phyloP scores from a whole-genome alignment of 2,329 filamentous ascomycete genomes.

The Fusarium aywerte region DNA sequence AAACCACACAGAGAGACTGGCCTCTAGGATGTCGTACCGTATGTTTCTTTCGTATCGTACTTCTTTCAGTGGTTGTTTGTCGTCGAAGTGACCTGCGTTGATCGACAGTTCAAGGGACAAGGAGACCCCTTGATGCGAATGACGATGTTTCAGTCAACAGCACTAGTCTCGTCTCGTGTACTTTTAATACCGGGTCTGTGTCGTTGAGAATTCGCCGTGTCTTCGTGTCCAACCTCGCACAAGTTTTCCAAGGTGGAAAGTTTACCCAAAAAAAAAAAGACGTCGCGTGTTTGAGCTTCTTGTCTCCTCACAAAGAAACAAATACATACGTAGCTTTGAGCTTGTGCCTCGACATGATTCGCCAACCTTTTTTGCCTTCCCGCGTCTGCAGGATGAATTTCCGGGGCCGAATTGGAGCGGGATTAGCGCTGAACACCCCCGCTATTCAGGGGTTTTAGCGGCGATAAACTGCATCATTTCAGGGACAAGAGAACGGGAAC shows the following conservation, averaged over 20 bases:
- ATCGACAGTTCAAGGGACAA: conserved; percentile 33
- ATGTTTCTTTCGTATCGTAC: neutral
- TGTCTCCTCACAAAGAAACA: conserved; percentile 15
- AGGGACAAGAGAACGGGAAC: conserved; percentile 16
- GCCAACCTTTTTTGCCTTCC: conserved; percentile 14
- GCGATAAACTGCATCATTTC: conserved; percentile 18
- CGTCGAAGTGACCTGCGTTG: conserved; percentile 4
- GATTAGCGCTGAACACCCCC: conserved; percentile 34
- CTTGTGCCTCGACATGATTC: conserved; percentile 28
- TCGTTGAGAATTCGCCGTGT: neutral
- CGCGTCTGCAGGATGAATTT: conserved; percentile 21
- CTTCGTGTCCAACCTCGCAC: neutral
- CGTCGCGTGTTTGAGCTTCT: conserved; percentile 23
- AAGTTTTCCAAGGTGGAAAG: conserved; percentile 4
- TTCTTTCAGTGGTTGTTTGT: conserved; percentile 1
- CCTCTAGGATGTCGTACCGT: neutral
- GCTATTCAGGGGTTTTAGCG: conserved; percentile 37
- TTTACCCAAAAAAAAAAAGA: neutral
- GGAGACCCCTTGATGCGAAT: conserved; percentile 31
- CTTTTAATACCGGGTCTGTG: neutral
- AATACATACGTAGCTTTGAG: conserved; percentile 31
- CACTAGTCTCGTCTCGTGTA: neutral
- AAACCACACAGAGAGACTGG: neutral
- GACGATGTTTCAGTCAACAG: conserved; percentile 9
- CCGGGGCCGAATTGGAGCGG: conserved; percentile 28